Evolutionary conservation across 2,329 filamentous ascomycete species (phyloP), one percentile per base, ranked within the genome.

Genomic region (Fonsecaea multimorphosa): DNA sequence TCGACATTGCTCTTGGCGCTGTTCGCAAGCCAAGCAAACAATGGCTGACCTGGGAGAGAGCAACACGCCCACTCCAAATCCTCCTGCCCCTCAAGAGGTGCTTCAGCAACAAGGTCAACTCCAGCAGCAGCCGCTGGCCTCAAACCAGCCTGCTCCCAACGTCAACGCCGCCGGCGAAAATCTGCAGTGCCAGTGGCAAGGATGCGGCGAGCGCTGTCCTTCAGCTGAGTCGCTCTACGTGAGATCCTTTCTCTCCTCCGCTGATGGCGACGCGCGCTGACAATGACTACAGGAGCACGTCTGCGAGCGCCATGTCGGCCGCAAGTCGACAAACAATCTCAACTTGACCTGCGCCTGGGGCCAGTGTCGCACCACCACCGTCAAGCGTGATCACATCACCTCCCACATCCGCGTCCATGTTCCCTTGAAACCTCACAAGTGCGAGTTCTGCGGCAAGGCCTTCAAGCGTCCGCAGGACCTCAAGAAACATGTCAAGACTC

Each of bases 401-500:
- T 98, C 95, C 58, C 95, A 99, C 80, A 97, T 99, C 74, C 92
- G 95, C 71, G 95, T 98, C 61, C 95, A 99, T 78, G 94, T 99
- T n/a, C 95, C 95, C 0, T 84, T 99, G 68, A 99, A 99, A 85
- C 95, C 95, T 72, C 95, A 99, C 84, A 98, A 97, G 81, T 99
- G 95, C 79, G 93, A 97, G 77, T 96, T 97, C 81, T 99, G 95
- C 77, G 92, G 92, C 77, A 99, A 99, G 84, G 93, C 93, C 1
- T 99, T 99, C 86, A 99, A 99, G 87, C 91, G 95, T 36, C 95
- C 95, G 1, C 95, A 99, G 82, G 95, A 99, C 83, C 80, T 99
- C 74, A 98, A 99, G 88, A 99, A 99, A 84, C 95, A 99, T 78
- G 93, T 98, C 80, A 99, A 98, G 88, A 98, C 94, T 3, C 94